Evolutionary conservation across 2,329 filamentous ascomycete genomes (phyloP), one percentile per base, ranked within the genome.

Genomic region (Drechslera avenae): DNA sequence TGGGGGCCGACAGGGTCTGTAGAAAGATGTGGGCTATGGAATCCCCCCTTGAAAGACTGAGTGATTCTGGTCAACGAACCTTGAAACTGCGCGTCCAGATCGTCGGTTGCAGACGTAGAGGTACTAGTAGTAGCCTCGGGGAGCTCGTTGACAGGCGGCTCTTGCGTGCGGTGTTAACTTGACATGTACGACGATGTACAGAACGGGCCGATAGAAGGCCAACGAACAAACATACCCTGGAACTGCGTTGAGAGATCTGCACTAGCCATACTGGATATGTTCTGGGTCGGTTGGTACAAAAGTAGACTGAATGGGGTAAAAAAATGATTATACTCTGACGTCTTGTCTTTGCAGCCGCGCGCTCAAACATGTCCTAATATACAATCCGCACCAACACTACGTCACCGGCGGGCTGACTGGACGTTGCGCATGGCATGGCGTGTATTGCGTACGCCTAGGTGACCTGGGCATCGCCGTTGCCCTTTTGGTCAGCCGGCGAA

Each of bases 401-500:
- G 54, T 57, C 54, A 57, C 46, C 23, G 21, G 54, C 7, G 9
- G 10, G 26, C 51, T 55, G 35, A 55, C 48, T n/a, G 44, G 18
- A 39, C 51, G 23, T 26, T 26, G 36, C 17, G 34, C 26, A 28
- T 28, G 43, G 34, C 34, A 18, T 32, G 23, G 19, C 46, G 40
- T 52, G 52, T 52, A 41, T 52, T 46, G 44, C 52, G 45, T 35
- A 28, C 26, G 52, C 46, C 40, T 30, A 47, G 41, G 51, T 52
- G 52, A 49, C 52, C 49, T 41, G 46, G 30, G 37, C 7, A 21
- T 36, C 26, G 26, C 32, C 40, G 37, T 39, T 21, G 21, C 42
- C 26, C 21, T 14, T 30, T 18, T 37, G 43, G 33, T 37, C 19
- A 16, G 19, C 12, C 19, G 19, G 19, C 19, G 9, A 13, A 28